Evolutionary conservation across 345 rosid genomes (phyloP), one percentile per base, ranked within the genome.

Genomic region (Dipteronia dyeriana): DNA sequence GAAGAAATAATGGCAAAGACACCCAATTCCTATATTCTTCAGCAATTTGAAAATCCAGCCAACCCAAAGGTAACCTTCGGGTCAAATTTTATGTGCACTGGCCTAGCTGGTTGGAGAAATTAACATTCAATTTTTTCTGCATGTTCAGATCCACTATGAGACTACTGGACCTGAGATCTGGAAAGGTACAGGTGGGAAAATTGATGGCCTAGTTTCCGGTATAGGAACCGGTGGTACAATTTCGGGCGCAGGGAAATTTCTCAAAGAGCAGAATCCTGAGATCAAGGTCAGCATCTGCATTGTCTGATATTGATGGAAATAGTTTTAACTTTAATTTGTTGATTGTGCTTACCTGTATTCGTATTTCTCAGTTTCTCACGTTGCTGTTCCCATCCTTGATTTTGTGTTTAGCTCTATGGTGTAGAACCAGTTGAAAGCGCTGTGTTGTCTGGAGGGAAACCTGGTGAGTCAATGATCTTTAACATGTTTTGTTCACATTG

Each of bases 221-320:
- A 88, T 90, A 16, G 91, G 91, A 25, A 90, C 96, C 19, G 93
- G 92, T 20, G 93, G 93, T 56, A 87, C 91, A n/a, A 70, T 91
- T 61, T 88, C 92, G 0, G 88, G 96, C 67, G 90, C 81, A 6
- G 88, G 91, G 75, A 82, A 31, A 80, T 92, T 82, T 82, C 92
- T 90, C 45, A 90, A 78, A 86, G 97, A 92, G 82, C 87, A 89
- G 71, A 90, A 92, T 85, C 90, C 91, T 10, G 75, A 85, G 4
- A 73, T 92, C 34, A 89, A 90, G 94, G 97, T 90, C 73, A 25
- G 71, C 41, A 34, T 72, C 20, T 75, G 31, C 29, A 7, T 53
- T 78, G 23, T 75, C 25, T 76, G 53, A 57, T 75, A 62, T 56
- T 8, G 12, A n/a, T 59, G 65, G 49, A 22, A 20, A 11, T 25